Percentiles rank a stretch among this genome's conserved stretches.
Evolutionary conservation across 768 basidiomycete genomes (phyloP).

Genomic region (Podaxis sp.): DNA sequence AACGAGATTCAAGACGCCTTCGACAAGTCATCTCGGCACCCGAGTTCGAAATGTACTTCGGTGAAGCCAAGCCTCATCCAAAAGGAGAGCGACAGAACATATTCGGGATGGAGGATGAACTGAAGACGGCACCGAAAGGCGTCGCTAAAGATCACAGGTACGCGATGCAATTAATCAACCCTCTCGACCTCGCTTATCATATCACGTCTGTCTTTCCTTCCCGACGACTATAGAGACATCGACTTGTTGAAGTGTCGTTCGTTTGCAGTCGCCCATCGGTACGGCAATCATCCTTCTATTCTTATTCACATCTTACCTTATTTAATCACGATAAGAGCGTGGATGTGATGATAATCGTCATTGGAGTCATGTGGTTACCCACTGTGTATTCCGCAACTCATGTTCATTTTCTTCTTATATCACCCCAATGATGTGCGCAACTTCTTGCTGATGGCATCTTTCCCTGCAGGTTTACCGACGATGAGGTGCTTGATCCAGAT

Average conservation of each 20-base stretch:
- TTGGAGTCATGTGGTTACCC: neutral
- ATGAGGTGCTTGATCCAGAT: constrained; percentile 62
- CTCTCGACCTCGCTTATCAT: neutral
- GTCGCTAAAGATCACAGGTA: constrained; percentile 80
- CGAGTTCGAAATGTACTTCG: constrained; percentile 78
- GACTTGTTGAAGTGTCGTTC: constrained; percentile 86
- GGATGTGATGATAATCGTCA: neutral
- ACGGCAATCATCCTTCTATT: constrained; percentile 15
- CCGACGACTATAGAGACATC: constrained; percentile 62
- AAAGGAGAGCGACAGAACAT: constrained; percentile 70
- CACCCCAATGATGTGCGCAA: neutral
- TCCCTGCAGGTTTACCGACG: constrained; percentile 64
- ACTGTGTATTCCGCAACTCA: constrained; percentile 5
- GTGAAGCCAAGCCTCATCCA: constrained; percentile 59
- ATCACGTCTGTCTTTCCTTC: neutral
- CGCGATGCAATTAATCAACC: constrained; percentile 16
- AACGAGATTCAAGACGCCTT: constrained; percentile 58
- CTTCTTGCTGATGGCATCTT: neutral
- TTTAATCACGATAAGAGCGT: neutral
- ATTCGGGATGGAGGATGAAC: constrained; percentile 84
- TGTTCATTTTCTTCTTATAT: neutral
- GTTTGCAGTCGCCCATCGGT: constrained; percentile 69
- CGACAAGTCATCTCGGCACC: constrained; percentile 65
- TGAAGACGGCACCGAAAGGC: constrained; percentile 92
- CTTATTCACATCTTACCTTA: too few relatives aligned